These are phyloP conservation scores for Alternaria burnsii DNA, from an alignment of 2,329 filamentous ascomycete genomes.

Conservation along the genomic window DNA sequence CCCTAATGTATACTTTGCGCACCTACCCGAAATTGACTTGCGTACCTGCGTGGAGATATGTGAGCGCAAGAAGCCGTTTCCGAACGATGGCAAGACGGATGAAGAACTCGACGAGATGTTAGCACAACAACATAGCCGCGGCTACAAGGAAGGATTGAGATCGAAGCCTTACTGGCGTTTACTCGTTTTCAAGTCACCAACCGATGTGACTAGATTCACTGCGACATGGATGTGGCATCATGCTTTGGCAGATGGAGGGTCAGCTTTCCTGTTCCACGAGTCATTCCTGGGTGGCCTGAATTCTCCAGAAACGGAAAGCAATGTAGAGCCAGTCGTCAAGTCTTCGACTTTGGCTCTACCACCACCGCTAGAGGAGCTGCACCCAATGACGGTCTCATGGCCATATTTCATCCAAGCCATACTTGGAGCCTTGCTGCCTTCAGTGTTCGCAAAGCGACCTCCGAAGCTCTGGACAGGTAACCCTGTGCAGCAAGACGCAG, in stretches of 20 bases:
- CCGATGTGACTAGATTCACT: conserved; percentile 46
- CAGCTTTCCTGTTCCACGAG: conserved; percentile 57
- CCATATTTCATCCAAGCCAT: conserved; percentile 46
- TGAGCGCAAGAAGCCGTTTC: conserved; percentile 30
- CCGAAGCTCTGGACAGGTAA: conserved; percentile 38
- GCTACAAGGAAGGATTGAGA: conserved; percentile 44
- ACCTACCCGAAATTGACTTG: conserved; percentile 55
- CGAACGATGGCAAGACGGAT: conserved; percentile 42
- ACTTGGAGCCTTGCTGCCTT: conserved; percentile 47
- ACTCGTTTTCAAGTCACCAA: conserved; percentile 34
- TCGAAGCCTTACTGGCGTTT: conserved; percentile 57
- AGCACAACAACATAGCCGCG: conserved; percentile 52
- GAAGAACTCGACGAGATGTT: conserved; percentile 52
- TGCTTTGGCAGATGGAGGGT: conserved; percentile 54
- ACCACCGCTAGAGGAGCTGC: conserved; percentile 53
- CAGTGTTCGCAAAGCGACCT: conserved; percentile 24
- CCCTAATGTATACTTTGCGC: conserved; percentile 54
- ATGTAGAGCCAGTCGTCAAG: conserved; percentile 18
- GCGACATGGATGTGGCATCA: conserved; percentile 60
- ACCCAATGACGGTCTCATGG: conserved; percentile 51
- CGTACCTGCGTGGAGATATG: conserved; percentile 46
- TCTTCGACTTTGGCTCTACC: conserved; percentile 39
- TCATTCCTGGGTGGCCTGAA: conserved; percentile 52
- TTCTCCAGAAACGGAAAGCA: background rate
- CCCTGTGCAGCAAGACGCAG: conserved; percentile 19